These are phyloP conservation scores for Hevea brasiliensis DNA, from an alignment of 345 rosid genomes.

Conservation along the genomic window DNA sequence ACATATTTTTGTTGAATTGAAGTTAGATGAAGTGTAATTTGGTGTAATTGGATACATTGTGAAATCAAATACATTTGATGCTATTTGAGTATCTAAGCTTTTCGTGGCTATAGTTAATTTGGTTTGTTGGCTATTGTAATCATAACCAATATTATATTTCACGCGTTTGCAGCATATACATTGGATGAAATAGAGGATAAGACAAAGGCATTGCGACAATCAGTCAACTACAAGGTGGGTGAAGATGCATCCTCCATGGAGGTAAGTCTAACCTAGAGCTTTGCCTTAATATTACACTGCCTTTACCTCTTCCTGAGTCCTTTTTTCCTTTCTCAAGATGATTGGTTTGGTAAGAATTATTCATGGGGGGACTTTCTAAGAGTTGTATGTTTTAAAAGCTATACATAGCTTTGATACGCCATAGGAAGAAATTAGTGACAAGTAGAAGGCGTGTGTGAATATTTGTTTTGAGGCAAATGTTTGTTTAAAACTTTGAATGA, in stretches of 20 bases:
- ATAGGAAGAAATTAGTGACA: background rate
- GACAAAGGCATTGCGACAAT: constrained; percentile 64
- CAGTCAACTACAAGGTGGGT: constrained; percentile 33
- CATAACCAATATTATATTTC: background rate
- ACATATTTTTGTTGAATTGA: too few relatives aligned
- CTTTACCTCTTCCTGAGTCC: background rate
- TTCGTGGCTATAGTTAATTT: too few relatives aligned
- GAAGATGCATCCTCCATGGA: constrained; percentile 50
- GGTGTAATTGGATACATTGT: too few relatives aligned
- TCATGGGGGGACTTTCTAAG: background rate
- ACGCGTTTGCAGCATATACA: constrained; percentile 52
- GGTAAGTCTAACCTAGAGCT: constrained; percentile 39
- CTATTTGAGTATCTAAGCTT: too few relatives aligned
- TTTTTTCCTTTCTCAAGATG: background rate
- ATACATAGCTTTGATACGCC: too few relatives aligned
- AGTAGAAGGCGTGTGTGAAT: background rate
- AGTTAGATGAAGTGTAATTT: too few relatives aligned
- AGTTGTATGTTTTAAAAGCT: background rate
- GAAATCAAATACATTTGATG: too few relatives aligned
- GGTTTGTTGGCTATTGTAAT: background rate
- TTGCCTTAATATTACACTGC: background rate
- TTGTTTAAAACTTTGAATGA: background rate
- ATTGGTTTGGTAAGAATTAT: background rate
- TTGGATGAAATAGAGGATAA: constrained; percentile 68
- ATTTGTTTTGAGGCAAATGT: background rate